phyloP scores from a whole-genome alignment of 1,284 basidiomycete genomes.

The Boletus semigastroideus region DNA sequence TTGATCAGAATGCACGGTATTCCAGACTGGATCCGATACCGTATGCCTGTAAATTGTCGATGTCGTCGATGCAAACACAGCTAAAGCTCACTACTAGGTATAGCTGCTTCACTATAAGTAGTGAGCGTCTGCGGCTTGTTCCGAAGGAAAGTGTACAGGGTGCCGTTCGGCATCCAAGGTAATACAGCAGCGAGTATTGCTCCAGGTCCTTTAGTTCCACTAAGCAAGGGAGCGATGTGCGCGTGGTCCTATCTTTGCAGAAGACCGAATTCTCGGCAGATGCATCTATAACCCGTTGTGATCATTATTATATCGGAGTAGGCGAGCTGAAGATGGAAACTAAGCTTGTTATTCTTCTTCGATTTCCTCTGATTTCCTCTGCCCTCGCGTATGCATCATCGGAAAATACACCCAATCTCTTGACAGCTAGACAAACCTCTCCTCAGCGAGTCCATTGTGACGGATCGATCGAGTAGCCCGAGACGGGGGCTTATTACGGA shows the following conservation, averaged over 20 bases:
- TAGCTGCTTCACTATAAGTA: background rate
- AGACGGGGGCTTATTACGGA: no score
- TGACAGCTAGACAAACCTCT: background rate
- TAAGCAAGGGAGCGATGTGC: no score
- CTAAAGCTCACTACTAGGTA: background rate
- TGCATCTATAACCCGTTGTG: no score
- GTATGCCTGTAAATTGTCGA: background rate
- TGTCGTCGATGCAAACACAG: background rate
- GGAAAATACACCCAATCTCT: background rate
- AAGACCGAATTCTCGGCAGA: no score
- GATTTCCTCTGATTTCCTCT: no score
- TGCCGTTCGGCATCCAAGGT: slow-evolving; percentile 2
- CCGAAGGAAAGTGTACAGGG: background rate
- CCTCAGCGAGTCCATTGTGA: no score
- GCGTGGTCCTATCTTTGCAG: no score
- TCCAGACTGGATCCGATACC: slow-evolving; percentile 3
- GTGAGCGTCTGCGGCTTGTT: background rate
- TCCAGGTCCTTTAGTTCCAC: background rate
- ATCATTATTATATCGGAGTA: no score
- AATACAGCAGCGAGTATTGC: background rate
- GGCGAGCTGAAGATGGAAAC: no score
- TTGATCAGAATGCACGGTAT: slow-evolving; percentile 1
- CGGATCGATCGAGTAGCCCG: no score
- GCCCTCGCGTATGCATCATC: no score
- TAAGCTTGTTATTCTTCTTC: no score